These are phyloP conservation scores for Candida pseudoviswanathii DNA, from an alignment of 1,139 yeast species.

Conservation along the genomic window DNA sequence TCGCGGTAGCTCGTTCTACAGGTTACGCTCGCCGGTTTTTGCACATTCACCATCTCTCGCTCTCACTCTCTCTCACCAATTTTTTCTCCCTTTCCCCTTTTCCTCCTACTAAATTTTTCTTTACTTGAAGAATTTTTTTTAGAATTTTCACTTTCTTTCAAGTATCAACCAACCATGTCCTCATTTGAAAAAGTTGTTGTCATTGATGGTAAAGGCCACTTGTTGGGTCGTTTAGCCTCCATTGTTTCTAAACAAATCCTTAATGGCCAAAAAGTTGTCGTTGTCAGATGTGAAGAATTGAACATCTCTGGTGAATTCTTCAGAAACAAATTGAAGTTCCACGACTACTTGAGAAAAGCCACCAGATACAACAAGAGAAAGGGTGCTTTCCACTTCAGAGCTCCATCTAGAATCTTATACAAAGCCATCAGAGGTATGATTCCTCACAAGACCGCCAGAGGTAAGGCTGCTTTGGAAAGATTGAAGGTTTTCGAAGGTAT, in stretches of 20 bases:
- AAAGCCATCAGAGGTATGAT: slow-evolving; percentile 99
- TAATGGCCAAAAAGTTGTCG: slow-evolving; percentile 97
- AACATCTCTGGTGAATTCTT: slow-evolving; percentile 99
- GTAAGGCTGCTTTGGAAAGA: slow-evolving; percentile 99
- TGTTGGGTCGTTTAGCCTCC: slow-evolving; percentile 99
- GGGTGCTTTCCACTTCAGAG: slow-evolving; percentile 99
- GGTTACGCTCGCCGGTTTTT: not conserved
- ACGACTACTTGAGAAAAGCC: slow-evolving; percentile 99
- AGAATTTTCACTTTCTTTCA: not conserved
- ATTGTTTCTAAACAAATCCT: slow-evolving; percentile 97
- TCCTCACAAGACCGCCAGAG: slow-evolving; percentile 99
- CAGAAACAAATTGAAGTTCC: slow-evolving; percentile 99
- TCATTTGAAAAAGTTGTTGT: slow-evolving; percentile 96
- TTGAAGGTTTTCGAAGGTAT: slow-evolving; percentile 99
- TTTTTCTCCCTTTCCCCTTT: not conserved
- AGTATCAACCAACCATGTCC: slow-evolving; percentile 57
- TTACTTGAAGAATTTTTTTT: not conserved
- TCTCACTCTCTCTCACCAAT: not conserved
- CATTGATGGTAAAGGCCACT: slow-evolving; percentile 99
- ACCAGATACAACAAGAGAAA: slow-evolving; percentile 98
- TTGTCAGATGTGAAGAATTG: slow-evolving; percentile 97
- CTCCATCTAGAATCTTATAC: slow-evolving; percentile 99
- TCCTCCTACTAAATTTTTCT: slow-evolving; percentile 5
- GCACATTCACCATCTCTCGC: slow-evolving; percentile 2
- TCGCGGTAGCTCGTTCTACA: not conserved